Base-by-base conservation (phyloP, 805 yeast species). In the Saitoella complicata region DNA sequence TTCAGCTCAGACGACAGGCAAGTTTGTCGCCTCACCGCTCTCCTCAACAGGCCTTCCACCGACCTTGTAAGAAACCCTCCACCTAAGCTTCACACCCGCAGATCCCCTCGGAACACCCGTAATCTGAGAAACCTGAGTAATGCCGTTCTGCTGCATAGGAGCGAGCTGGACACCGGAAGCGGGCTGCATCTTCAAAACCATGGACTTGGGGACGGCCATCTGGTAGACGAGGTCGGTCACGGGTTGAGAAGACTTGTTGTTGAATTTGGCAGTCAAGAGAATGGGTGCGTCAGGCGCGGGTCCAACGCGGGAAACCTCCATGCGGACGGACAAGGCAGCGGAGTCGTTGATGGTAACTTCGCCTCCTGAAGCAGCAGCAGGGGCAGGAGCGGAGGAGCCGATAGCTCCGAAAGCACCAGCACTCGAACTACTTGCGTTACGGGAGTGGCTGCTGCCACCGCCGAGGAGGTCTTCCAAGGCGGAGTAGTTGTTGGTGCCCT, bases 201-300 rank as follows among this genome's bases (percentile, higher is more conserved):
- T 35, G 29, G 35, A 29, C 32, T 46, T 46, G 11, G 49, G 30
- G 32, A 41, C 49, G 5, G 49, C 49, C 21, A 46, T 37, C 31
- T 46, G 49, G 31, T 45, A 43, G 12, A 34, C 31, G 10, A 46
- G 46, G 21, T 41, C 38, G 5, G 45, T 36, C 29, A 46, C 41
- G 10, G 31, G 29, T 11, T 41, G 21, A 10, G 46, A 30, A 12
- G 44, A 36, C 31, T 12, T 31, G 43, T 43, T 46, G 36, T 33
- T 33, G 36, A 33, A 33, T 3, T 9, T 33, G 36, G 11, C 36
- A 4, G 36, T 33, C n/a, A 11, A 9, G 10, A 11, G 11, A 4
- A 11, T 9, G 36, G 11, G 11, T 9, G 36, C 36, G 10, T 9
- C 11, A 4, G 11, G 36, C 36, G 10, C n/a, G 36, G 36, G 11